A percentile compares a stretch with the other conserved stretches of the same genome.
Conservation (phyloP, 768 basidiomycete genomes). For the Boletus reticuloceps region DNA sequence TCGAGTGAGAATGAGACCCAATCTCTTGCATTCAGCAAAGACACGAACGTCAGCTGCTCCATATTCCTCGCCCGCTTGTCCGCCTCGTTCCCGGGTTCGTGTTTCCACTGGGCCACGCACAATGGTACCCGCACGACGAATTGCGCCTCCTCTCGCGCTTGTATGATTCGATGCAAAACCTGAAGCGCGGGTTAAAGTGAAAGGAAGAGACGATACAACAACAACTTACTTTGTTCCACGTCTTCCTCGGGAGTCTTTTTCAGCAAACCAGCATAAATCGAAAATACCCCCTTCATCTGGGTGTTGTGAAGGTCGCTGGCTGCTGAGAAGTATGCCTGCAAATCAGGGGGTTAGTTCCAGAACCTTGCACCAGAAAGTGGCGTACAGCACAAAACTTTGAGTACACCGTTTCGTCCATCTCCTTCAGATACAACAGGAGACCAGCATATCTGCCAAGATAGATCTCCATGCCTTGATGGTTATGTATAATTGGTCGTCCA, state of each 20-base stretch:
- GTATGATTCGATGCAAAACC: slow-evolving; percentile 42
- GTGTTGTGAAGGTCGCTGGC: slow-evolving; percentile 76
- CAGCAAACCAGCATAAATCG: slow-evolving; percentile 53
- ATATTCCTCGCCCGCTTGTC: slow-evolving; percentile 54
- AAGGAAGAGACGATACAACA: neutral
- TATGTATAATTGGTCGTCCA: slow-evolving; percentile 47
- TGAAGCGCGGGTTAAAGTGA: slow-evolving; percentile 21
- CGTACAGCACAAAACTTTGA: slow-evolving; percentile 86
- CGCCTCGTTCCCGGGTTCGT: slow-evolving; percentile 46
- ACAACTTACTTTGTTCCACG: slow-evolving; percentile 58
- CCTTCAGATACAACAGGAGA: slow-evolving; percentile 87
- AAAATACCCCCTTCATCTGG: slow-evolving; percentile 76
- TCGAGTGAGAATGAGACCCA: neutral
- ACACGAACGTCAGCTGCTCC: slow-evolving; percentile 66
- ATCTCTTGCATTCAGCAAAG: neutral
- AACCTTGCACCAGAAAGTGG: slow-evolving; percentile 9
- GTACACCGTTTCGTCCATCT: slow-evolving; percentile 91
- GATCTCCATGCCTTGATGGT: slow-evolving; percentile 74
- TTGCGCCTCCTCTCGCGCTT: slow-evolving; percentile 47
- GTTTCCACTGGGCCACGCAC: slow-evolving; percentile 74
- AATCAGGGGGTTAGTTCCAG: neutral
- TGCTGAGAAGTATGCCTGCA: slow-evolving; percentile 88
- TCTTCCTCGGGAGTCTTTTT: slow-evolving; percentile 74
- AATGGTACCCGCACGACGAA: slow-evolving; percentile 81
- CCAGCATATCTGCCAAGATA: slow-evolving; percentile 89